A percentile compares a stretch with the other conserved stretches of the same genome.
phyloP scores from a whole-genome alignment of 768 basidiomycete species.

The Pilatotrama ljubarskyi region DNA sequence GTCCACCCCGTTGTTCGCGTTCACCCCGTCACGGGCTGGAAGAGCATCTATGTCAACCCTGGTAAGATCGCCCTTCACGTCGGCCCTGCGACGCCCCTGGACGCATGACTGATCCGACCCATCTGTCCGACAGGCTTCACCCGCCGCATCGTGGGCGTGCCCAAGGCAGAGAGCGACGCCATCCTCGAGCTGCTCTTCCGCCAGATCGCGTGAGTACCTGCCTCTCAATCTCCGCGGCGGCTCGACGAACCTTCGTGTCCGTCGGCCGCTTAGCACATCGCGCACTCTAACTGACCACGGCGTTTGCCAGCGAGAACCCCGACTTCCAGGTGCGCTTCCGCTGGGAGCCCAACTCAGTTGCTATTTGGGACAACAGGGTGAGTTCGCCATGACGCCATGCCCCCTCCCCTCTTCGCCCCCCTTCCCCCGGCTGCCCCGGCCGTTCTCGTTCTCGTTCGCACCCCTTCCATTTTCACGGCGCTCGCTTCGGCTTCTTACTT shows the following conservation, averaged over 20 bases:
- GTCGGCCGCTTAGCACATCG: conserved; percentile 1
- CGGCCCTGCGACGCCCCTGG: neutral
- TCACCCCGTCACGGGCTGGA: conserved; percentile 83
- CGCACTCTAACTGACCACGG: conserved; percentile 14
- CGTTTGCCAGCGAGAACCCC: conserved; percentile 51
- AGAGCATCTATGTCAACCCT: conserved; percentile 81
- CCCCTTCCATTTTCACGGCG: neutral
- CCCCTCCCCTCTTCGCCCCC: neutral
- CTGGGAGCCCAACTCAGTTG: conserved; percentile 76
- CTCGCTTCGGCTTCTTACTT: neutral
- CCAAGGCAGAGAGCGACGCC: conserved; percentile 79
- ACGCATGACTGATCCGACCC: neutral
- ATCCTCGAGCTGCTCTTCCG: conserved; percentile 70
- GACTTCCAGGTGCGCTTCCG: conserved; percentile 77
- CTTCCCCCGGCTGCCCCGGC: neutral
- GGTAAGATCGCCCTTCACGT: conserved; percentile 37
- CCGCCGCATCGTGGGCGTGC: conserved; percentile 72
- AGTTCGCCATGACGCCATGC: conserved; percentile 22
- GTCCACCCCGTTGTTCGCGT: conserved; percentile 83
- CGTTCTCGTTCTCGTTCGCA: neutral
- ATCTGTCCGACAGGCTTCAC: conserved; percentile 59
- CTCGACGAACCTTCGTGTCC: neutral
- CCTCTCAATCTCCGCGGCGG: neutral
- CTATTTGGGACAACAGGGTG: conserved; percentile 88
- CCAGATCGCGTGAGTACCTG: conserved; percentile 44